A percentile compares a stretch with the other conserved stretches of the same genome.
Evolutionary conservation across 495 filamentous ascomycete genomes (phyloP).

Genomic region (Xylaria curta): DNA sequence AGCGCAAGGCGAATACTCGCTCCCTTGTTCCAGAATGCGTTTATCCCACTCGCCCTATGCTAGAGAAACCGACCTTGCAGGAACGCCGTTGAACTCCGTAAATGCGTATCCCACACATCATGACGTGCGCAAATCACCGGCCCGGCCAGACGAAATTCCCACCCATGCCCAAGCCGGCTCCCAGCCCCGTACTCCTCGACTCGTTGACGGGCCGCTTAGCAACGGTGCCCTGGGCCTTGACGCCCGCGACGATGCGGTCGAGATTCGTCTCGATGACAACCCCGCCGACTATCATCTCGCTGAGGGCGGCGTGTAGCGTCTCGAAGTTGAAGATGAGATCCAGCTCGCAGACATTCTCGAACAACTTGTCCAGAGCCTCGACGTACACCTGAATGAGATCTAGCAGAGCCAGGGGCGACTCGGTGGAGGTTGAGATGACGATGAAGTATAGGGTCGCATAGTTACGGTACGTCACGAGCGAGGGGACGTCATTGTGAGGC

Average conservation of each 20-base stretch:
- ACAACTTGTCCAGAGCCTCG: constrained; percentile 90
- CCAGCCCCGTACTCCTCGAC: constrained; percentile 47
- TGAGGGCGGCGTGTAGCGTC: constrained; percentile 86
- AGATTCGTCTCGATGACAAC: constrained; percentile 94
- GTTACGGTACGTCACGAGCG: constrained; percentile 96
- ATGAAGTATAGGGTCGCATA: constrained; percentile 99
- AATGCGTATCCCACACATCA: constrained; percentile 20
- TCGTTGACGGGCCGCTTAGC: constrained; percentile 73
- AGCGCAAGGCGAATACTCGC: constrained; percentile 19
- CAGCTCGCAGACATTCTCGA: constrained; percentile 97
- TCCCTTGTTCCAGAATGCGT: constrained; percentile 10
- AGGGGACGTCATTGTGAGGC: constrained; percentile 83
- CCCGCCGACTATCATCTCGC: constrained; percentile 95
- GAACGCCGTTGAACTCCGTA: constrained; percentile 25
- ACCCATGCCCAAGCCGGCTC: constrained; percentile 58
- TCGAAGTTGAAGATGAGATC: constrained; percentile 99
- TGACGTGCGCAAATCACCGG: constrained; percentile 40
- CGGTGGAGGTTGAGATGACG: constrained; percentile 94
- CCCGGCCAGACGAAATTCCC: constrained; percentile 66
- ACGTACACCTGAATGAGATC: constrained; percentile 98
- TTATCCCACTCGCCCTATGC: constrained; percentile 15
- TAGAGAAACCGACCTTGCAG: neutral
- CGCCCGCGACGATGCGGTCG: constrained; percentile 85
- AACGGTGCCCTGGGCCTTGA: constrained; percentile 76
- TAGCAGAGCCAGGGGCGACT: constrained; percentile 92